phyloP scores from a whole-genome alignment of 2,329 filamentous ascomycete species.

The Dothideomycetidae sp. region DNA sequence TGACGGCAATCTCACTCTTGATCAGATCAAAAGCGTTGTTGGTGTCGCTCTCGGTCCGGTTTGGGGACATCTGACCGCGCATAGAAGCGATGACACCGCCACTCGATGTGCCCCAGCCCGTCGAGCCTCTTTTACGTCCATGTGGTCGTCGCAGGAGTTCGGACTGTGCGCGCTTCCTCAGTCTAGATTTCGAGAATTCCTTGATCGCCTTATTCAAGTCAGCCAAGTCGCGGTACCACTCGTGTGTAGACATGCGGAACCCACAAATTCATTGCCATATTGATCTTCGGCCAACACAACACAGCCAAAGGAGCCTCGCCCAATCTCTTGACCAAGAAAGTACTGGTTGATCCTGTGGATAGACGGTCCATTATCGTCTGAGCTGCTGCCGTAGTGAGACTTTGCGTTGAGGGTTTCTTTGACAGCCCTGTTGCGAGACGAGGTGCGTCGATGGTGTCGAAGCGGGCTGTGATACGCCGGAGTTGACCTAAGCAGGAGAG shows the following conservation, averaged over 20 bases:
- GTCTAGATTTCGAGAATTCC: conserved; percentile 85
- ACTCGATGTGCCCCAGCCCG: conserved; percentile 29
- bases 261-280: conserved; percentile 83
- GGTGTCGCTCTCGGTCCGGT: conserved; percentile 37
- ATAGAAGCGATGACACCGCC: conserved; percentile 49
- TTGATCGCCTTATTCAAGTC: conserved; percentile 92
- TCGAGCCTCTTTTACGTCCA: conserved; percentile 37
- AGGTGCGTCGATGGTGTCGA: conserved; percentile 48
- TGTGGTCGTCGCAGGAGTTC: conserved; percentile 60
- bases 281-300: conserved; percentile 86
- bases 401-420: conserved; percentile 88
- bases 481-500: conserved; percentile 33
- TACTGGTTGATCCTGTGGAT: conserved; percentile 93
- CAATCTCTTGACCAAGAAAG: conserved; percentile 84
- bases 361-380: conserved; percentile 59
- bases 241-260: conserved; percentile 23
- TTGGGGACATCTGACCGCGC: conserved; percentile 42
- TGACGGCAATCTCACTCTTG: conserved; percentile 91
- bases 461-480: conserved; percentile 49
- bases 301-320: conserved; percentile 86
- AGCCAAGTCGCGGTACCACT: too few relatives aligned
- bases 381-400: conserved; percentile 70
- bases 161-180: conserved; percentile 82
- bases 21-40: conserved; percentile 74
- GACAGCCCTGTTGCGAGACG: conserved; percentile 46